A percentile compares a stretch with the other conserved stretches of the same genome.
Conservation (phyloP, 805 yeast species). For the Hanseniaspora vineae region DNA sequence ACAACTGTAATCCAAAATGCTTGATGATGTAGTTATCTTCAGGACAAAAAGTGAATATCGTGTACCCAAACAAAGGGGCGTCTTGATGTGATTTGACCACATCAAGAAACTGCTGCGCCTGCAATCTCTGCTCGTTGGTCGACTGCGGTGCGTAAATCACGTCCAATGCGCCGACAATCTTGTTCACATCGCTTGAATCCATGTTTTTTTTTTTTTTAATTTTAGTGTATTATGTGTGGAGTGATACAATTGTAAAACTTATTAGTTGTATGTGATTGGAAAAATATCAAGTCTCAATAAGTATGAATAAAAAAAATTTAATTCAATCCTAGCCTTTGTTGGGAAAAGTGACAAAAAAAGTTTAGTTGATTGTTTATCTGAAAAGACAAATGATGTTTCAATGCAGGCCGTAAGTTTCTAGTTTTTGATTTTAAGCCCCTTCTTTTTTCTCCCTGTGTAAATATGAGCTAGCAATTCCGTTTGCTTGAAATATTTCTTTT, state of each 20-base stretch:
- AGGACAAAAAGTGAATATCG: slow-evolving; percentile 65
- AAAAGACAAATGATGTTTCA: too few species aligned
- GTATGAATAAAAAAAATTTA: too few species aligned
- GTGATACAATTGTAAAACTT: not conserved
- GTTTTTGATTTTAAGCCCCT: too few species aligned
- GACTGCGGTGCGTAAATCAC: slow-evolving; percentile 58
- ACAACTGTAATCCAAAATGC: slow-evolving; percentile 76
- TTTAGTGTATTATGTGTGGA: not conserved
- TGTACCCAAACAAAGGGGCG: slow-evolving; percentile 64
- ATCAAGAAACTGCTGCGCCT: slow-evolving; percentile 60
- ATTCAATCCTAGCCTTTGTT: too few species aligned
- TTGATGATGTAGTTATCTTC: slow-evolving; percentile 58
- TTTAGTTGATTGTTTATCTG: too few species aligned
- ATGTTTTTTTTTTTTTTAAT: slow-evolving; percentile 20
- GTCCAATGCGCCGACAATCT: slow-evolving; percentile 66
- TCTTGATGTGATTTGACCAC: slow-evolving; percentile 63
- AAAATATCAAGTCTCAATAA: too few species aligned
- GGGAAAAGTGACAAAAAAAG: too few species aligned
- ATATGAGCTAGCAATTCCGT: too few species aligned
- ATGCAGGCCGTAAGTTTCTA: too few species aligned
- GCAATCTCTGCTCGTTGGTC: slow-evolving; percentile 40
- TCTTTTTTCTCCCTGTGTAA: too few species aligned
- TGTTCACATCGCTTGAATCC: slow-evolving; percentile 58
- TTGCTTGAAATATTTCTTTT: too few species aligned
- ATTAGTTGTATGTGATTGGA: too few species aligned